Evolutionary conservation across 2,329 filamentous ascomycete genomes (phyloP).

Genomic region (Aspergillus ruber): DNA sequence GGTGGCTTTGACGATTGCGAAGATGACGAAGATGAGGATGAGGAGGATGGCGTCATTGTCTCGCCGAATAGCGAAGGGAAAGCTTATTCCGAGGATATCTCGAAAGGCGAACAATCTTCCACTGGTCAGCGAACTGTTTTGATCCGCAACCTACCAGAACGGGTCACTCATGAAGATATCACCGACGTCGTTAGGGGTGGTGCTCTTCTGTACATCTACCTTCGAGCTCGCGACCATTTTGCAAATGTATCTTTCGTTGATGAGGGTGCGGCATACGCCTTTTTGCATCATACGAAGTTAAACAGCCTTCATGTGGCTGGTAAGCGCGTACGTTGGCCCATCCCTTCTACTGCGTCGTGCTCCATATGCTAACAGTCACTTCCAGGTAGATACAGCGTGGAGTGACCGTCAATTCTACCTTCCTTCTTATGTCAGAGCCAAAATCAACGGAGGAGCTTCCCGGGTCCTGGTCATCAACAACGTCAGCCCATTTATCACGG

Average conservation of each 20-base stretch:
- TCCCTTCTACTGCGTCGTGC: background rate
- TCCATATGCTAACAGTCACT: background rate
- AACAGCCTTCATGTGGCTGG: slow-evolving; percentile 63
- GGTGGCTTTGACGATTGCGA: slow-evolving; percentile 4
- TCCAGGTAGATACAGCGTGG: slow-evolving; percentile 63
- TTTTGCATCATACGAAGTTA: slow-evolving; percentile 57
- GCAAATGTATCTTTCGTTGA: slow-evolving; percentile 66
- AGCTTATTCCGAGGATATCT: slow-evolving; percentile 15
- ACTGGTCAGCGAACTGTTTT: slow-evolving; percentile 40
- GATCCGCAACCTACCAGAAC: slow-evolving; percentile 56
- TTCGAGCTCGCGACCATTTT: slow-evolving; percentile 53
- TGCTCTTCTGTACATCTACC: slow-evolving; percentile 60
- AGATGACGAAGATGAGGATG: slow-evolving; percentile 14
- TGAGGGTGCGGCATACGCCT: slow-evolving; percentile 56
- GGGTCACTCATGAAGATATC: slow-evolving; percentile 60
- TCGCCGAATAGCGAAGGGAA: slow-evolving; percentile 21
- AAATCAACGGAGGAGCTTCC: slow-evolving; percentile 60
- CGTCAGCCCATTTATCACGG: slow-evolving; percentile 54
- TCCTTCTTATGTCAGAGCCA: slow-evolving; percentile 56
- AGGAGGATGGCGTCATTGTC: slow-evolving; percentile 15
- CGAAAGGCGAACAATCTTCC: slow-evolving; percentile 12
- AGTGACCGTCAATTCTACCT: slow-evolving; percentile 64
- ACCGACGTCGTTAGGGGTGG: slow-evolving; percentile 62
- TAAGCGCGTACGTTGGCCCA: slow-evolving; percentile 52
- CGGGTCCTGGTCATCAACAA: slow-evolving; percentile 66